Conservation (phyloP, 768 basidiomycete species). For the Hortiboletus campestris region DNA sequence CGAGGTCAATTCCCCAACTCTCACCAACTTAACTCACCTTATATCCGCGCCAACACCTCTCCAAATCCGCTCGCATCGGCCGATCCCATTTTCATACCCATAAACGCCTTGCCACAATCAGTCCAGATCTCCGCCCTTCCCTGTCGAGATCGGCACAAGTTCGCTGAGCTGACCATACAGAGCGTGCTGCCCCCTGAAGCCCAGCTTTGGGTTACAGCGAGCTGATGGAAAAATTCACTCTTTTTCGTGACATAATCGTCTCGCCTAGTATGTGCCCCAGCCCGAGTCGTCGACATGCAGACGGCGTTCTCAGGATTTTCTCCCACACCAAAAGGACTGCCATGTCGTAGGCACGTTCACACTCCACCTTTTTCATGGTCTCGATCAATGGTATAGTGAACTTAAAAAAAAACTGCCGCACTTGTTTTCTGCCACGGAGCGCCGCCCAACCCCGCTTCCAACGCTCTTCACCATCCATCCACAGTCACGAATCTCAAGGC, state of each 20-base stretch:
- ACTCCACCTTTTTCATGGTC: slow-evolving; percentile 27
- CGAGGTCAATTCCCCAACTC: slow-evolving; percentile 7
- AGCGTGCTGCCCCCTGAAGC: neutral
- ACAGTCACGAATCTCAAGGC: neutral
- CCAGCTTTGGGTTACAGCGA: neutral
- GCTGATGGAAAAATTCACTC: neutral
- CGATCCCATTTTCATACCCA: slow-evolving; percentile 14
- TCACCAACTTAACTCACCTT: slow-evolving; percentile 10
- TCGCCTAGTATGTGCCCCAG: slow-evolving; percentile 11
- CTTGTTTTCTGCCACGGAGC: neutral
- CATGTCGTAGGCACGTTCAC: slow-evolving; percentile 29
- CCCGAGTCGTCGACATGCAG: slow-evolving; percentile 24
- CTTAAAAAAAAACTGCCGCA: slow-evolving; percentile 19
- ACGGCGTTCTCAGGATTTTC: slow-evolving; percentile 24
- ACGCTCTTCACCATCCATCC: neutral
- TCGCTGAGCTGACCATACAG: slow-evolving; percentile 10
- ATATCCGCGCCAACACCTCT: slow-evolving; percentile 23
- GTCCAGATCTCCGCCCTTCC: slow-evolving; percentile 8
- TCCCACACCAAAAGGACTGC: slow-evolving; percentile 26
- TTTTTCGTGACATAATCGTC: slow-evolving; percentile 25
- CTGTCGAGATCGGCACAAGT: slow-evolving; percentile 3
- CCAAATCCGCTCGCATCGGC: slow-evolving; percentile 16
- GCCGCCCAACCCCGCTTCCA: slow-evolving; percentile 4
- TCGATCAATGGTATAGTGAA: slow-evolving; percentile 28
- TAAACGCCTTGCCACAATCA: slow-evolving; percentile 1